Conservation (phyloP, 1,284 basidiomycete genomes). For the Cerioporus squamosus region DNA sequence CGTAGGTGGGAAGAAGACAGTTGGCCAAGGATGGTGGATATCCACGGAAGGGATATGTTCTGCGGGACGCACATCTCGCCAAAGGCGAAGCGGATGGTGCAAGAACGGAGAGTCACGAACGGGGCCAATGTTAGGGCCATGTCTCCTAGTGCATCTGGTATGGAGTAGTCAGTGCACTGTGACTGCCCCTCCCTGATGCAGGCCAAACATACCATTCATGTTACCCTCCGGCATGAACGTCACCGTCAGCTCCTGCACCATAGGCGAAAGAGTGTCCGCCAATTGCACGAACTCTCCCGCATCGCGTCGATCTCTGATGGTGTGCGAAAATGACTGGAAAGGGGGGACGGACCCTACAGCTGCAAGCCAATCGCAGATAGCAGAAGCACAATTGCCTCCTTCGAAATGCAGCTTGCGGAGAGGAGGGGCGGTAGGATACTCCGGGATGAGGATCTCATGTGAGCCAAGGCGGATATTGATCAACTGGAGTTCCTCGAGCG, state of each 20-base stretch:
- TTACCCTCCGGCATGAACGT: conserved; percentile 12
- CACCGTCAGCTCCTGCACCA: conserved; percentile 8
- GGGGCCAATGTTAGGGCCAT: conserved; percentile 13
- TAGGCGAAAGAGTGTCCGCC: not conserved
- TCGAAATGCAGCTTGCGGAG: conserved; percentile 1
- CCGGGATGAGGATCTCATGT: not conserved
- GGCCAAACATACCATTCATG: conserved; percentile 4
- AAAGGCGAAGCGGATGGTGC: conserved; percentile 24
- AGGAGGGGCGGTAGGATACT: not conserved
- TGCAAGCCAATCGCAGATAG: conserved; percentile 1
- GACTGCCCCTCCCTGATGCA: not conserved
- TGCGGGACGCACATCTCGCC: conserved; percentile 32
- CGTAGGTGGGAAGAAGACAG: conserved; percentile 21
- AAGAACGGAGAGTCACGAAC: conserved; percentile 20
- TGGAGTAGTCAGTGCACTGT: not conserved
- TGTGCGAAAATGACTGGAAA: not conserved
- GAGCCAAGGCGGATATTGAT: not conserved
- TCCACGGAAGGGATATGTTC: conserved; percentile 27
- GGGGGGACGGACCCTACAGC: not conserved
- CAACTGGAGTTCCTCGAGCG: conserved; percentile 2
- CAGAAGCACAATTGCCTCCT: not conserved
- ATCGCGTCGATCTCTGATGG: not conserved
- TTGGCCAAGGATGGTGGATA: conserved; percentile 23
- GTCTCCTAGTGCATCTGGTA: conserved; percentile 10
- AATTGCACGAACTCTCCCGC: not conserved